Percentiles rank a stretch among this genome's conserved stretches.
Conservation (phyloP, 257 asterid species). For the Gynochthodes officinalis region DNA sequence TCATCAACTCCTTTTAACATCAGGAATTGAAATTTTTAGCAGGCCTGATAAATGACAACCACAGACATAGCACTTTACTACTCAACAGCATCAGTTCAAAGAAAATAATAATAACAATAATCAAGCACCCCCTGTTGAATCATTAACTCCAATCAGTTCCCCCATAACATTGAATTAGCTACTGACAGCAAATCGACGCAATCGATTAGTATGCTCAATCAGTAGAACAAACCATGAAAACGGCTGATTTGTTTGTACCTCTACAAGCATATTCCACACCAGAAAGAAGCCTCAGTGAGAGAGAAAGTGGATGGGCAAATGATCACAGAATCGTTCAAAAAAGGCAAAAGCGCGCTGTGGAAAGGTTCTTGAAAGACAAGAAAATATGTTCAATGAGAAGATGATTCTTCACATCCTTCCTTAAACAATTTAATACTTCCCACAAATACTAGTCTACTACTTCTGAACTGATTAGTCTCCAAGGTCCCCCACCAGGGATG, state of each 20-base stretch:
- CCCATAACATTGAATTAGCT: background rate
- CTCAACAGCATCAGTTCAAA: background rate
- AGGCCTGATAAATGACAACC: background rate
- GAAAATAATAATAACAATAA: no score
- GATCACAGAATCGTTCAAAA: conserved; percentile 18
- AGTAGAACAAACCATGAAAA: background rate
- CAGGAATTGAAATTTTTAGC: background rate
- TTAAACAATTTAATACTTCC: conserved; percentile 1
- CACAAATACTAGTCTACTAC: background rate
- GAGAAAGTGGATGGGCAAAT: conserved; percentile 7
- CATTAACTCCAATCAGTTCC: background rate
- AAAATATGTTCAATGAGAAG: background rate
- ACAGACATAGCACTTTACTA: background rate
- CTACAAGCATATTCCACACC: conserved; percentile 20
- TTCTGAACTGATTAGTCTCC: background rate
- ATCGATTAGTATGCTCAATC: background rate
- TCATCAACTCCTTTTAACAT: background rate
- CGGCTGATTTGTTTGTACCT: conserved; percentile 17
- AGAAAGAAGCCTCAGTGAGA: background rate
- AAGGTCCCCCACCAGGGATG: conserved; percentile 22
- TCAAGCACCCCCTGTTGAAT: background rate
- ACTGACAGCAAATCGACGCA: background rate
- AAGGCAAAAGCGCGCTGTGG: background rate
- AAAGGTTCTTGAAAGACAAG: background rate
- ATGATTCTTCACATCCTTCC: conserved; percentile 12